Conservation (phyloP, 2,329 filamentous ascomycete species). For the Pseudophaeomoniella oleicola region DNA sequence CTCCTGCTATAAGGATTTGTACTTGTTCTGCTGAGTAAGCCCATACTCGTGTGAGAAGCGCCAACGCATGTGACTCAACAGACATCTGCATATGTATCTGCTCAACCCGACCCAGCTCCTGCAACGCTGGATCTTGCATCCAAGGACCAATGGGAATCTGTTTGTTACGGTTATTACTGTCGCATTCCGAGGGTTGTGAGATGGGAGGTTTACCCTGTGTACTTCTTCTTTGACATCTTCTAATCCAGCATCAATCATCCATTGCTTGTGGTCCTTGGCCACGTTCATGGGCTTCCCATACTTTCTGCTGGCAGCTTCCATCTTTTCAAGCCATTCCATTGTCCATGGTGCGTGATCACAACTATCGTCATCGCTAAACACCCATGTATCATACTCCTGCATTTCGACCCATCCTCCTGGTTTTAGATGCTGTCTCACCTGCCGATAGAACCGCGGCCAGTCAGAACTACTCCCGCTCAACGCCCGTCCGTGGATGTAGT, state of each 20-base stretch:
- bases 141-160: constrained; percentile 36
- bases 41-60: constrained; percentile 23
- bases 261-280: constrained; percentile 21
- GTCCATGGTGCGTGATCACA: constrained; percentile 2
- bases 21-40: constrained; percentile 23
- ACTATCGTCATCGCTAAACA: constrained; percentile 1
- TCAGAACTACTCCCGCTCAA: constrained; percentile 21
- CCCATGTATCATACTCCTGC: constrained; percentile 22
- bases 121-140: constrained; percentile 36
- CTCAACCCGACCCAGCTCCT: constrained; percentile 30
- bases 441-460: constrained; percentile 19
- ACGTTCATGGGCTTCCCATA: constrained; percentile 21
- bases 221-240: constrained; percentile 33
- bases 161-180: constrained; percentile 3
- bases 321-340: constrained; percentile 13
- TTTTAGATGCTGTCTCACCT: constrained; percentile 22
- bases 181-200: not conserved
- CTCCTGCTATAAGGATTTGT: constrained; percentile 21
- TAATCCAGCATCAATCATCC: constrained; percentile 39
- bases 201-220: constrained; percentile 21
- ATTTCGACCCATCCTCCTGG: constrained; percentile 32
- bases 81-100: constrained; percentile 18
- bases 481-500: constrained; percentile 27
- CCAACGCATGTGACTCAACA: constrained; percentile 19
- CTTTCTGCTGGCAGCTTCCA: constrained; percentile 16